Base-by-base conservation (phyloP, 257 asterid genomes). In the Pogostemon cablin region DNA sequence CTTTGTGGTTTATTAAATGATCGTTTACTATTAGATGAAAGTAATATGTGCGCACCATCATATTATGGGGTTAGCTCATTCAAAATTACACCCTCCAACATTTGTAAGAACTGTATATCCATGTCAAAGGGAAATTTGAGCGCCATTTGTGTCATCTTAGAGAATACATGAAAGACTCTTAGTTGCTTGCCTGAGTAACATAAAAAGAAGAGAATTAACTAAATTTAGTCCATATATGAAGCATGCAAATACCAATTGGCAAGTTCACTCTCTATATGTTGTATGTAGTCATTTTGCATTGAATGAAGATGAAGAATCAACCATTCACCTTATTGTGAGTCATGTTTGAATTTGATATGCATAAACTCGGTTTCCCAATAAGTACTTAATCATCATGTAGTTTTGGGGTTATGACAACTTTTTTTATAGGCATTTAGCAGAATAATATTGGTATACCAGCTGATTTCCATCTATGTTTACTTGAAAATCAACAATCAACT, bases 401-500 rank as follows among this genome's bases (percentile, higher is more conserved):
- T 9, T 52, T 67, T 39, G 37, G 32, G 41, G 41, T 68, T 43
- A 41, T 20, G 42, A 43, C 43, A 32, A 37, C 42, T 68, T 65
- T 58, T 58, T 32, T 2, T 54, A 53, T 17, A 7, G 12, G 25
- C 34, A 12, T 4, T 54, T 38, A 38, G 49, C 37, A 69, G 43
- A 70, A 46, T 40, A 39, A 71, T 50, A 62, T 48, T 52, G 55
- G 60, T 50, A 48, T 67, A 6, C 3, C 63, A 48, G 50, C 40
- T 61, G 34, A 52, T 60, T 54, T 37, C 42, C 12, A 4, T 74
- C 34, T 69, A 50, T n/a, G 17, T 48, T 60, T 62, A 62, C 69
- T 47, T 57, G 42, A 57, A 11, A 7, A 32, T 55, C 68, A 65
- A n/a, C 35, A 47, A 9, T 37, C 32, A 39, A 20, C 42, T 47